Evolutionary conservation across 2,329 filamentous ascomycete genomes (phyloP).

Genomic region (Neodidymelliopsis sp.): DNA sequence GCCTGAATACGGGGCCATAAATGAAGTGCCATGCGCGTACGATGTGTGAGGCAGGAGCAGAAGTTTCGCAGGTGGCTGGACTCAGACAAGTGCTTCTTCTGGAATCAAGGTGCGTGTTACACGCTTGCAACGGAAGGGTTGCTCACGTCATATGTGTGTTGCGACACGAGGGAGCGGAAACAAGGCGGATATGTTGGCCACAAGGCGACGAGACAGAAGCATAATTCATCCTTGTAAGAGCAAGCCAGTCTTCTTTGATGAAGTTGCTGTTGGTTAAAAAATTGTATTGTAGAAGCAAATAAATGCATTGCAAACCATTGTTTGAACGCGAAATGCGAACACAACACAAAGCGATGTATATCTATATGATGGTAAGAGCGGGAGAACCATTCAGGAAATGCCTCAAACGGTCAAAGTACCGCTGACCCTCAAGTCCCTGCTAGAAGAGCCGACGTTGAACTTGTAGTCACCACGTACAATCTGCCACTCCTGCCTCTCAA

Average conservation of each 20-base stretch:
- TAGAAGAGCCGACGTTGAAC: constrained; percentile 45
- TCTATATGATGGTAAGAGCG: too few relatives aligned
- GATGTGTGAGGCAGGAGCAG: constrained; percentile 16
- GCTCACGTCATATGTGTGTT: constrained; percentile 3
- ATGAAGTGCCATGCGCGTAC: constrained; percentile 8
- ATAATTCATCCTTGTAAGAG: too few relatives aligned
- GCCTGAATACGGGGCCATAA: constrained; percentile 6
- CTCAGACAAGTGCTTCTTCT: constrained; percentile 1
- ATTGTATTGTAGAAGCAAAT: too few relatives aligned
- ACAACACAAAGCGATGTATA: too few relatives aligned
- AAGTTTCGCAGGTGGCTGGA: neutral
- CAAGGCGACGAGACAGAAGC: neutral
- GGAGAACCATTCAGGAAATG: too few relatives aligned
- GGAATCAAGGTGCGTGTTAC: constrained; percentile 11
- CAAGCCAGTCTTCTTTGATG: too few relatives aligned
- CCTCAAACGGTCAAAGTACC: constrained; percentile 46
- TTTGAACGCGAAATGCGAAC: too few relatives aligned
- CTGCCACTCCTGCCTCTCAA: constrained; percentile 42
- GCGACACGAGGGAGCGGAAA: constrained; percentile 5
- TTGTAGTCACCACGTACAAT: constrained; percentile 45
- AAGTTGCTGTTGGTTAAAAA: too few relatives aligned
- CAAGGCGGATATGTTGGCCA: neutral
- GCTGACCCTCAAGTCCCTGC: constrained; percentile 46
- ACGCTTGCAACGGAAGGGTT: neutral
- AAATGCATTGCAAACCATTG: too few relatives aligned